phyloP scores from a whole-genome alignment of 2,329 filamentous ascomycete genomes.

The Colletotrichum euphorbiae region DNA sequence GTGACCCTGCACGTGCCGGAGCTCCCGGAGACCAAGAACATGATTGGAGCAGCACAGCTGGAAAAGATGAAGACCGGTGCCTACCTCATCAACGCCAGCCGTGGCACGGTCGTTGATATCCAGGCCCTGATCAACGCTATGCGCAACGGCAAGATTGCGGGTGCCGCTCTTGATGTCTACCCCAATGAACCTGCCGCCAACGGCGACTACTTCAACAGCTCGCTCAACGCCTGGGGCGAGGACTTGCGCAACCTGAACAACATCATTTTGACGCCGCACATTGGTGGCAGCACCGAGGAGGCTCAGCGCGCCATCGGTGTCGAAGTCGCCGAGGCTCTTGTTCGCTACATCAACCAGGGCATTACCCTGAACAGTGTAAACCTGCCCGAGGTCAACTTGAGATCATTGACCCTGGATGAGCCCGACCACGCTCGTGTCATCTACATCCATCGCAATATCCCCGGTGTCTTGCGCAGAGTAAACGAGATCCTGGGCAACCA shows the following conservation, averaged over 20 bases:
- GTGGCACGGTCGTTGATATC: conserved; percentile 94
- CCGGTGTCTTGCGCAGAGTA: conserved; percentile 92
- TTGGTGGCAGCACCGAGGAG: conserved; percentile 97
- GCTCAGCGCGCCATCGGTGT: conserved; percentile 95
- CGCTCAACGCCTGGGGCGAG: conserved; percentile 85
- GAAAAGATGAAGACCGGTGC: conserved; percentile 91
- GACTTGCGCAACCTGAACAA: conserved; percentile 89
- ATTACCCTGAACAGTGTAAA: conserved; percentile 93
- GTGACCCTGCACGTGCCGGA: conserved; percentile 96
- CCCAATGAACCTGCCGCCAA: conserved; percentile 94
- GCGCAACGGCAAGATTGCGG: conserved; percentile 86
- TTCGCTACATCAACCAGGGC: conserved; percentile 96
- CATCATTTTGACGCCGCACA: conserved; percentile 94
- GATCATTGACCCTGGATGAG: conserved; percentile 91
- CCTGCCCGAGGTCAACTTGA: conserved; percentile 92
- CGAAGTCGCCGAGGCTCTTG: conserved; percentile 88
- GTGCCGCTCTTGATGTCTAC: conserved; percentile 96
- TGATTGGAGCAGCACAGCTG: conserved; percentile 86
- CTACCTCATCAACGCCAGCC: conserved; percentile 96
- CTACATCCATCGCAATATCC: conserved; percentile 96
- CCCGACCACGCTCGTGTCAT: conserved; percentile 91
- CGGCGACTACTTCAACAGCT: conserved; percentile 91
- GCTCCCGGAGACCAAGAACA: conserved; percentile 88
- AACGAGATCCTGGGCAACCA: conserved; percentile 95
- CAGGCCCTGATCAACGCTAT: conserved; percentile 89